Evolutionary conservation across 1,284 basidiomycete species (phyloP), one percentile per base, ranked within the genome.

Genomic region (Ceratobasidium sp.): DNA sequence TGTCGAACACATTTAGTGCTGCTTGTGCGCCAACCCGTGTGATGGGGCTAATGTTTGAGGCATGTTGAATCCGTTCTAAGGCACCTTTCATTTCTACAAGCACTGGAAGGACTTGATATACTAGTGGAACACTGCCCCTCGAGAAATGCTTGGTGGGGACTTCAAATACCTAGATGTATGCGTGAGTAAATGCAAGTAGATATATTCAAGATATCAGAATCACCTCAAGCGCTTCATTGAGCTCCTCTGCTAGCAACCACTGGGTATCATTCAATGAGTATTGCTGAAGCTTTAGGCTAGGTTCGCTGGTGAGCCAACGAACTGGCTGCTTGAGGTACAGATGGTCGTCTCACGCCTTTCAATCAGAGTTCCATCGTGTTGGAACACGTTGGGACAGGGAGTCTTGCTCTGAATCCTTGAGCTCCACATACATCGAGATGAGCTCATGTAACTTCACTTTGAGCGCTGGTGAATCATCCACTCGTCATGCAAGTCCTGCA

Each of bases 101-200:
- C 22, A 29, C 50, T 7, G 50, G 51, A 41, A 69, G 66, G 1
- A 45, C 41, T 9, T 69, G 15, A 17, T 69, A 44, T 36, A 69
- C 41, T 11, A 57, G 51, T 9, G 66, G 66, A 24, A 69, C 36
- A 27, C 29, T 5, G 6, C 51, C 41, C 9, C 31, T 17, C 1
- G 53, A 69, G 66, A 69, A 69, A 48, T 69, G 54, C 9, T 29
- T 17, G 0, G 66, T 69, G 8, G 44, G 53, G 14, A 59, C 24
- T 24, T 69, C 66, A 47, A 69, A 69, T 56, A 69, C 53, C 66
- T 69, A 24, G 5, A 29, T 24, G n/a, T 62, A 62, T 44, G n/a
- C n/a, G n/a, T n/a, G n/a, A n/a, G n/a, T n/a, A n/a, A n/a, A n/a
- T n/a, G n/a, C n/a, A n/a, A n/a, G n/a, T n/a, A n/a, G n/a, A n/a